phyloP scores from a whole-genome alignment of 1,284 basidiomycete species.

The Lignosus rhinocerotis region DNA sequence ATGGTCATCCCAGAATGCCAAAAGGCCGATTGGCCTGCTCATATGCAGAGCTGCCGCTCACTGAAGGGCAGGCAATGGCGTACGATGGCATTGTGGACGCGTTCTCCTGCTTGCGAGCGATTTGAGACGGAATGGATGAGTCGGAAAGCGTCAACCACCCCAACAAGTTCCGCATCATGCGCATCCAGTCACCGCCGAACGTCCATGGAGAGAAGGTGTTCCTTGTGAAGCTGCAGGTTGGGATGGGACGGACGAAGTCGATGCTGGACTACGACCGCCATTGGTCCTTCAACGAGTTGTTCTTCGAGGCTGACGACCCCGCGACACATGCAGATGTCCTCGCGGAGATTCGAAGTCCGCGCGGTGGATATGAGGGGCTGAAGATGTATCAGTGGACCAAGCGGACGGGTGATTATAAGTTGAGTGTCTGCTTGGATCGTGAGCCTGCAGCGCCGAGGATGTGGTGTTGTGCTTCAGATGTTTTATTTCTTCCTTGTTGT shows the following conservation, averaged over 20 bases:
- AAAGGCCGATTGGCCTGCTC: constrained; percentile 39
- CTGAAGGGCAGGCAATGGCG: constrained; percentile 43
- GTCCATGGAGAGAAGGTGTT: constrained; percentile 39
- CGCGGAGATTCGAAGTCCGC: constrained; percentile 20
- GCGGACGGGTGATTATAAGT: constrained; percentile 28
- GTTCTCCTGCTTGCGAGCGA: too few species aligned
- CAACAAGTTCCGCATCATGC: background rate
- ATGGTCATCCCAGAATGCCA: constrained; percentile 38
- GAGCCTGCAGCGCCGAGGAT: constrained; percentile 19
- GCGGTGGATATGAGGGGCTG: constrained; percentile 21
- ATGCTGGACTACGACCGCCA: constrained; percentile 44
- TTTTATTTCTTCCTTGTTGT: too few species aligned
- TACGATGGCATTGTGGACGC: constrained; percentile 31
- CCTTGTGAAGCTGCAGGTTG: constrained; percentile 43
- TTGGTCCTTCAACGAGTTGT: constrained; percentile 35
- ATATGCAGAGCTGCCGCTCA: constrained; percentile 40
- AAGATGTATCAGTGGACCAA: constrained; percentile 38
- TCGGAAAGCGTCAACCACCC: background rate
- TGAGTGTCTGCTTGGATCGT: constrained; percentile 31
- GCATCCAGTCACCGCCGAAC: constrained; percentile 29
- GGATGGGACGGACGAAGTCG: background rate
- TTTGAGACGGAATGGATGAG: too few species aligned
- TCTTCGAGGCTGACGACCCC: constrained; percentile 25
- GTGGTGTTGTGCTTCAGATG: constrained; percentile 16
- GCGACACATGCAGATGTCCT: constrained; percentile 20